Evolutionary conservation across 2,329 filamentous ascomycete species (phyloP), one percentile per base, ranked within the genome.

Genomic region (Juglanconis oblonga): DNA sequence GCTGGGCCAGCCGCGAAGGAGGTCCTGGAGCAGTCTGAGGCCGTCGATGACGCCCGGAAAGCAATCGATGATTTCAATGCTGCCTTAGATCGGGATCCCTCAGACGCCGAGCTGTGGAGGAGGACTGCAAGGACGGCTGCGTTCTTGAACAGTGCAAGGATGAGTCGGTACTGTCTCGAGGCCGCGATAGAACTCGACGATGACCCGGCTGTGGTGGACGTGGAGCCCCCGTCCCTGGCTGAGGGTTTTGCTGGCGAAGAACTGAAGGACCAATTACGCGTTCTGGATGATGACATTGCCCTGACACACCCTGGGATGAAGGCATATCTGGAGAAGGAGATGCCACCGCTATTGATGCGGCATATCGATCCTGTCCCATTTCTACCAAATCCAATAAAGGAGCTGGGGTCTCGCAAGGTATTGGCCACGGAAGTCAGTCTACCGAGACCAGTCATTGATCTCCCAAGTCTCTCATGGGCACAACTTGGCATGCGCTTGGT

Each of bases 141-240:
- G 1, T 83, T 85, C 50, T 71, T 88, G 48, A 81, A 79, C 49
- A 87, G 86, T 63, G 69, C 75, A 0, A 78, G 85, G 11, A 77
- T 87, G 32, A 82, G 80, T 64, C 76, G 86, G 40, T 89, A 84
- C 67, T 88, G 86, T 61, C 73, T 89, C 2, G 86, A 89, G 68
- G 84, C 86, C 36, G 86, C 86, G 5, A 82, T 89, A 36, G 86
- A 89, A 70, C 73, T 88, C 42, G 86, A 89, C 64, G 86, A 89
- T 67, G 86, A 89, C 65, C 86, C 86, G 0, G 79, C 85, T 3
- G 75, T 87, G 1, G 78, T 79, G 33, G 85, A 88, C 63, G 81
- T 88, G 11, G 81, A 86, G 36, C 86, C 86, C 0, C 83, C 83
- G 0, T 87, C 85, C 0, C 72, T 88, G 13, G 84, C 85, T 47